Conservation (phyloP, 305 asterid species). For the Rubia occidens region DNA sequence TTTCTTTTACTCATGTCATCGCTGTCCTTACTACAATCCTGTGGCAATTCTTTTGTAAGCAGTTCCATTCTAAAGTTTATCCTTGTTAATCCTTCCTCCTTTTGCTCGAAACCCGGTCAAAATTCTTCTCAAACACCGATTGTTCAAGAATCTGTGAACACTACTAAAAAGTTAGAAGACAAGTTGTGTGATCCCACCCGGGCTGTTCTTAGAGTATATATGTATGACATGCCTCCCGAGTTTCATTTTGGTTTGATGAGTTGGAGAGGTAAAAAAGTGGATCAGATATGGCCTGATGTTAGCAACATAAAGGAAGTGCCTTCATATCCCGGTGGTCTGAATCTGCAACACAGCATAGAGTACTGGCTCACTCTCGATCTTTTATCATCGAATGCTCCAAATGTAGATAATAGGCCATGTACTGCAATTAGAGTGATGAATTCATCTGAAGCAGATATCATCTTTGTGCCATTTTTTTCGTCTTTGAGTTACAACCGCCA, state of each 20-base stretch:
- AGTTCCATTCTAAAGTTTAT: slow-evolving; percentile 34
- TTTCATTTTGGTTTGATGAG: slow-evolving; percentile 80
- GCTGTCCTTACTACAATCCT: slow-evolving; percentile 37
- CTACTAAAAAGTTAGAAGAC: slow-evolving; percentile 7
- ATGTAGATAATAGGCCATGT: slow-evolving; percentile 44
- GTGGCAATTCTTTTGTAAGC: slow-evolving; percentile 30
- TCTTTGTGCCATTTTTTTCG: slow-evolving; percentile 74
- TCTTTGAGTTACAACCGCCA: slow-evolving; percentile 75
- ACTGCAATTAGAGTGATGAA: slow-evolving; percentile 45
- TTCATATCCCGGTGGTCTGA: slow-evolving; percentile 76
- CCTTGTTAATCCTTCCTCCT: slow-evolving; percentile 28
- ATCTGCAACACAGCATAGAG: slow-evolving; percentile 66
- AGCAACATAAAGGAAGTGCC: slow-evolving; percentile 33
- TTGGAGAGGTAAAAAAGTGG: slow-evolving; percentile 35
- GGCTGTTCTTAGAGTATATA: slow-evolving; percentile 54
- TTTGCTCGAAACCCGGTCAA: slow-evolving; percentile 17
- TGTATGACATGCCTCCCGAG: slow-evolving; percentile 68
- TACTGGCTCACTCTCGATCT: slow-evolving; percentile 93
- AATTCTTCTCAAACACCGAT: slow-evolving; percentile 14
- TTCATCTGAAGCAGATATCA: slow-evolving; percentile 48
- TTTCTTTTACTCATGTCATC: slow-evolving; percentile 49
- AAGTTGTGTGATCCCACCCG: slow-evolving; percentile 32
- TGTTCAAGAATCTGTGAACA: slow-evolving; percentile 16
- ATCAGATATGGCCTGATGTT: slow-evolving; percentile 59
- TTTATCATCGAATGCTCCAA: slow-evolving; percentile 40